phyloP scores from a whole-genome alignment of 805 yeast species.

The Saccharomycopsis javanensis region DNA sequence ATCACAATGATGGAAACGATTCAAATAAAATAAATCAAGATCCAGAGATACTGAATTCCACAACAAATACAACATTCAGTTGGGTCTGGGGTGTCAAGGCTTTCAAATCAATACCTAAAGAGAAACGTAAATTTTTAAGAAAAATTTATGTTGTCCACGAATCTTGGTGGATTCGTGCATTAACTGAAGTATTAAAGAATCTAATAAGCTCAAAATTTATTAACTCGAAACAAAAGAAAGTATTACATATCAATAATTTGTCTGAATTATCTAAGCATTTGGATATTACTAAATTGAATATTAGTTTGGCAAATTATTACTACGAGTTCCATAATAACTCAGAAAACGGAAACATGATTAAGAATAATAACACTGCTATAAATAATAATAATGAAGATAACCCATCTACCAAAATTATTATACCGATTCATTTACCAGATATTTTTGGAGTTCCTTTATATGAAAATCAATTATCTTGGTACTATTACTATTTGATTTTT shows the following conservation, averaged over 20 bases:
- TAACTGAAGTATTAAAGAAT: slow-evolving; percentile 60
- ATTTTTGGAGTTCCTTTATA: slow-evolving; percentile 26
- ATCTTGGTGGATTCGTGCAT: slow-evolving; percentile 76
- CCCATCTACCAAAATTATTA: slow-evolving; percentile 29
- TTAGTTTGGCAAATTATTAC: slow-evolving; percentile 65
- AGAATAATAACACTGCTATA: slow-evolving; percentile 44
- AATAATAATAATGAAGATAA: slow-evolving; percentile 26
- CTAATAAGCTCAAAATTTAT: slow-evolving; percentile 43
- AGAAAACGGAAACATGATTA: slow-evolving; percentile 38
- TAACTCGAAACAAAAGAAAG: slow-evolving; percentile 24
- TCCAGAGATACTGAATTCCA: neutral
- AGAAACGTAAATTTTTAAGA: slow-evolving; percentile 41
- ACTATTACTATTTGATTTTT: slow-evolving; percentile 17
- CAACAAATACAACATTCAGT: slow-evolving; percentile 7
- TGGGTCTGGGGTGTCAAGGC: slow-evolving; percentile 69
- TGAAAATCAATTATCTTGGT: slow-evolving; percentile 21
- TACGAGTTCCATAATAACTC: slow-evolving; percentile 51
- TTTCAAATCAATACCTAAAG: slow-evolving; percentile 48
- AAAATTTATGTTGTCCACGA: slow-evolving; percentile 80
- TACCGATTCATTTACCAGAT: slow-evolving; percentile 30
- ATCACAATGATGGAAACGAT: neutral
- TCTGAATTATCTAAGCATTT: slow-evolving; percentile 48
- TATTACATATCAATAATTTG: slow-evolving; percentile 39
- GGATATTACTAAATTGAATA: slow-evolving; percentile 68
- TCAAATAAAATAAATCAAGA: neutral